These are phyloP conservation scores for Pseudoperonospora humuli DNA, from an alignment of 352 stramenopile species.

Conservation along the genomic window DNA sequence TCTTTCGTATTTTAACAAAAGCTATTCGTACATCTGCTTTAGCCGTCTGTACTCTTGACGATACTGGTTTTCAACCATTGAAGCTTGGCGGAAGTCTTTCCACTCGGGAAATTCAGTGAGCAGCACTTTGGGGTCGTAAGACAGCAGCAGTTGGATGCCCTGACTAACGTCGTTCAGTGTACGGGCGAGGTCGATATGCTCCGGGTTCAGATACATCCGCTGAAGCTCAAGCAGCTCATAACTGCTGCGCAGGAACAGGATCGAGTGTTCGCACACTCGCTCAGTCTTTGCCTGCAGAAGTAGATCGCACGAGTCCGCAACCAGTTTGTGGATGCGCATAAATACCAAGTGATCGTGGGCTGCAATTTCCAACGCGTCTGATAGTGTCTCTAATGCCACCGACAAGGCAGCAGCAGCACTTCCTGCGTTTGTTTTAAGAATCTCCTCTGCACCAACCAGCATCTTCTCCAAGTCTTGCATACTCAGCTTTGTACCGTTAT, in stretches of 20 bases:
- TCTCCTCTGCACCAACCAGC: slow-evolving; percentile 45
- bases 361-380: slow-evolving; percentile 75
- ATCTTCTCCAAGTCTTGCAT: slow-evolving; percentile 66
- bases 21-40: slow-evolving; percentile 87
- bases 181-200: slow-evolving; percentile 88
- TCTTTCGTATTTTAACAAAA: slow-evolving; percentile 16
- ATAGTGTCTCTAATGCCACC: slow-evolving; percentile 71
- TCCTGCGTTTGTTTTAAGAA: slow-evolving; percentile 38
- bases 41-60: slow-evolving; percentile 88
- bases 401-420: slow-evolving; percentile 48
- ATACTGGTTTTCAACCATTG: slow-evolving; percentile 83
- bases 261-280: slow-evolving; percentile 75
- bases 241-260: slow-evolving; percentile 82
- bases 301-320: slow-evolving; percentile 86
- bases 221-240: slow-evolving; percentile 88
- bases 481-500: slow-evolving; percentile 9
- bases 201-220: slow-evolving; percentile 59
- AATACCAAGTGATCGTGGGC: slow-evolving; percentile 81
- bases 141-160: slow-evolving; percentile 86
- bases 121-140: slow-evolving; percentile 75
- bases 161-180: slow-evolving; percentile 91
- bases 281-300: slow-evolving; percentile 57
- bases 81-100: slow-evolving; percentile 83
- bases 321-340: slow-evolving; percentile 87
- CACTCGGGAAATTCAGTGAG: slow-evolving; percentile 81